These are phyloP conservation scores for Tylopilus plumbeoviolaceoides DNA, from an alignment of 768 basidiomycete species.

Conservation along the genomic window DNA sequence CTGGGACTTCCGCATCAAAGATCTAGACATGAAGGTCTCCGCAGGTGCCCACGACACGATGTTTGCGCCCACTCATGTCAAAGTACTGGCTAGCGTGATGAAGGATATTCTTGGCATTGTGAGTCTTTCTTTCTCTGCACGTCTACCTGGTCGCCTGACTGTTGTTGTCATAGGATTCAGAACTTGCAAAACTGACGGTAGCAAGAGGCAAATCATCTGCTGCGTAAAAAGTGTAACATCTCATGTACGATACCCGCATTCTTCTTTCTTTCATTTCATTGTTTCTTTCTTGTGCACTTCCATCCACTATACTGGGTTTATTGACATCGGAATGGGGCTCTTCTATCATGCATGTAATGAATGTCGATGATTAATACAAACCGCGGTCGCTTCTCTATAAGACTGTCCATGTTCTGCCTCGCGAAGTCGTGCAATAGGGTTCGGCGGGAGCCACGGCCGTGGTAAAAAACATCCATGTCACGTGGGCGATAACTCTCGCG, in stretches of 20 bases:
- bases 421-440: no score
- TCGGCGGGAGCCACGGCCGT: no score
- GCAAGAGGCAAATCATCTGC: neutral
- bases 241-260: neutral
- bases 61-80: conserved; percentile 31
- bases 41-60: conserved; percentile 29
- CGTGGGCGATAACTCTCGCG: no score
- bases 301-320: neutral
- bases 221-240: neutral
- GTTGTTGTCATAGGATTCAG: neutral
- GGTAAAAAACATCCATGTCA: no score
- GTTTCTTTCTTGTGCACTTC: neutral
- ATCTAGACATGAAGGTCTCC: conserved; percentile 26
- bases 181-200: neutral
- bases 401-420: no score
- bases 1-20: conserved; percentile 26
- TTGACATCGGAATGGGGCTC: neutral
- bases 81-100: conserved; percentile 25
- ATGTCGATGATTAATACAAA: neutral
- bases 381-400: no score
- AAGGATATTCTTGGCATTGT: conserved; percentile 17
- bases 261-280: neutral
- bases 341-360: neutral
- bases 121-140: neutral
- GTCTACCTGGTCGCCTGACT: conserved; percentile 1